Evolutionary conservation across 345 rosid genomes (phyloP).

Genomic region (Eutrema heterophyllum): DNA sequence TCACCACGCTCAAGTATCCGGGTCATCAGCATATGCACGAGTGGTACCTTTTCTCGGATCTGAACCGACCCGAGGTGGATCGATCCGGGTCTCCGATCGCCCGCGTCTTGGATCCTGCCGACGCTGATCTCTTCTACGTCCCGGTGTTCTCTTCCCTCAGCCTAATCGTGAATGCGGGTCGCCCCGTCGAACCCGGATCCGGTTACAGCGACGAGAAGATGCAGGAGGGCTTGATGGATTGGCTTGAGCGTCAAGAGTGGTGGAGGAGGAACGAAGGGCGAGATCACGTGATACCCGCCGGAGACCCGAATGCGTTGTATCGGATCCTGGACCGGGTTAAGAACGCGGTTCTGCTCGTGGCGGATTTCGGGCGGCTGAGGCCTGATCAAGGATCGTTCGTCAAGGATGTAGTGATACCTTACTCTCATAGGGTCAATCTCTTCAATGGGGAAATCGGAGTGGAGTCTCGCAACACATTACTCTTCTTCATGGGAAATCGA

Average conservation of each 20-base stretch:
- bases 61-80: conserved; percentile 49
- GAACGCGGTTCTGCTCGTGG: conserved; percentile 58
- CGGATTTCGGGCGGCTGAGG: conserved; percentile 84
- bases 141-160: conserved; percentile 88
- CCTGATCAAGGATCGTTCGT: conserved; percentile 85
- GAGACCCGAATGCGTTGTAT: conserved; percentile 87
- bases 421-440: conserved; percentile 73
- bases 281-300: conserved; percentile 80
- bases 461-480: conserved; percentile 53
- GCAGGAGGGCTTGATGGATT: conserved; percentile 75
- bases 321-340: conserved; percentile 60
- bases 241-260: conserved; percentile 77
- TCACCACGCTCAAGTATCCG: conserved; percentile 61
- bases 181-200: conserved; percentile 33
- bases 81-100: conserved; percentile 58
- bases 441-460: conserved; percentile 67
- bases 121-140: conserved; percentile 84
- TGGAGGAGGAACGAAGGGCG: conserved; percentile 75
- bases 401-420: conserved; percentile 87
- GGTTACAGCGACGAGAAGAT: conserved; percentile 77
- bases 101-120: conserved; percentile 63
- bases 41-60: conserved; percentile 82
- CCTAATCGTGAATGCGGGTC: conserved; percentile 60
- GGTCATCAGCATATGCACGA: conserved; percentile 99
- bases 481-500: conserved; percentile 98